Percentiles rank a stretch among this genome's conserved stretches.
Evolutionary conservation across 257 asterid genomes (phyloP).

Genomic region (Petunia axillaris): DNA sequence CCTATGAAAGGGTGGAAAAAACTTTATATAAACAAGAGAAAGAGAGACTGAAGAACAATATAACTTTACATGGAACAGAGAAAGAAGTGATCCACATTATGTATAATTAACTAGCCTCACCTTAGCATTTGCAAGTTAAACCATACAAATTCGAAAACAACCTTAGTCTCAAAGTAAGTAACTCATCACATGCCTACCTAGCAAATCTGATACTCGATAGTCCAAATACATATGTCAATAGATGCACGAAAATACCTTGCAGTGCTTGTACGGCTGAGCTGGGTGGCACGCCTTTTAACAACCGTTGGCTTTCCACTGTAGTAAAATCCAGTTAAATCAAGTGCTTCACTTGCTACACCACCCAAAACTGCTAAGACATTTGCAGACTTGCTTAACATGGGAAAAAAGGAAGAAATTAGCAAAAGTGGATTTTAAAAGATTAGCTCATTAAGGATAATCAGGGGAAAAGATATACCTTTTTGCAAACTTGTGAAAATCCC

Average conservation of each 20-base stretch:
- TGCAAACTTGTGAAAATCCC: conserved; percentile 99
- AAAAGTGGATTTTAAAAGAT: conserved; percentile 28
- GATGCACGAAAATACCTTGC: conserved; percentile 55
- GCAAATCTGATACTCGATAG: neutral
- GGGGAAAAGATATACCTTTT: conserved; percentile 62
- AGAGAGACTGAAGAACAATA: conserved; percentile 12
- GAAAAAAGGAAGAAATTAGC: conserved; percentile 37
- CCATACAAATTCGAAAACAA: neutral
- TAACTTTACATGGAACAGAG: neutral
- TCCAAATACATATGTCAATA: conserved; percentile 3
- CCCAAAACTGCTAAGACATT: conserved; percentile 98
- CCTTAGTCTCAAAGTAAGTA: neutral
- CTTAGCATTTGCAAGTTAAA: conserved; percentile 18
- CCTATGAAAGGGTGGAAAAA: too few species aligned
- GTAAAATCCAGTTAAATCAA: conserved; percentile 90
- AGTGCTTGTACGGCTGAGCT: conserved; percentile 80
- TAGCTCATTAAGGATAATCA: conserved; percentile 22
- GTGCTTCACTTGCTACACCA: conserved; percentile 96
- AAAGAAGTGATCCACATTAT: neutral
- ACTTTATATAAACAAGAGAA: neutral
- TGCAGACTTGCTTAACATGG: conserved; percentile 88
- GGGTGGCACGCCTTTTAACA: conserved; percentile 58
- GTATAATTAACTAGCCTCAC: conserved; percentile 10
- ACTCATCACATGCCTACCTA: conserved; percentile 6
- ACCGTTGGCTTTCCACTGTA: conserved; percentile 79